Base-by-base conservation (phyloP, 345 rosid species). In the Raphanus sativus region DNA sequence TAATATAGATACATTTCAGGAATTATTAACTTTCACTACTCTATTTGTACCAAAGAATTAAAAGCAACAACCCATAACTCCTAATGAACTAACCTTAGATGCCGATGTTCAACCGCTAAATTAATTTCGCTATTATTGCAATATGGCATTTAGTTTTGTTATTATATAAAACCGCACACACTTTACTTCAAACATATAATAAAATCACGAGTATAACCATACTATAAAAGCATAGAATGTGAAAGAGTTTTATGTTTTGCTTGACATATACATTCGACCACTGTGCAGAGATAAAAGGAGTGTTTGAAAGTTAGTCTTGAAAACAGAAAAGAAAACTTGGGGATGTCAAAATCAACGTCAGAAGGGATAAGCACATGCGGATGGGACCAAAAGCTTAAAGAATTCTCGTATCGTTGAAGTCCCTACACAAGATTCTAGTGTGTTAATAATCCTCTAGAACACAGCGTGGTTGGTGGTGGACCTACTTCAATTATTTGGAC, bases 301-400 rank as follows among this genome's bases (percentile, higher is more conserved):
- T n/a, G 16, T 58, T 59, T 48, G 17, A 38, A 36, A 77, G 64
- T 0, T 64, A 5, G 29, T 71, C 2, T 64, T 65, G 62, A 40
- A 71, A 70, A 70, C 6, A 38, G 36, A 40, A 70, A 38, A 63
- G 0, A 54, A 21, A 48, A 4, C 48, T 36, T 15, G 36, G 78
- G 73, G 65, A 79, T 79, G 78, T 73, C 82, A 74, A 79, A 73
- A 68, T 79, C 78, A 73, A 62, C 28, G 65, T 61, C 78, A 62
- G 82, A 71, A 71, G 3, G 3, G 71, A 29, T 12, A 73, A 67
- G 78, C 82, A 79, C 82, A 79, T 79, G 82, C 75, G 65, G 12
- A 2, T 68, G 82, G 74, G 70, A 73, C 82, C 77, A 67, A 67
- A 6, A 21, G 38, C 11, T 73, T 54, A 16, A 67, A 48, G 77